Base-by-base conservation (phyloP, 148 eudicot genomes). In the Amaranthus hypochondriacus region DNA sequence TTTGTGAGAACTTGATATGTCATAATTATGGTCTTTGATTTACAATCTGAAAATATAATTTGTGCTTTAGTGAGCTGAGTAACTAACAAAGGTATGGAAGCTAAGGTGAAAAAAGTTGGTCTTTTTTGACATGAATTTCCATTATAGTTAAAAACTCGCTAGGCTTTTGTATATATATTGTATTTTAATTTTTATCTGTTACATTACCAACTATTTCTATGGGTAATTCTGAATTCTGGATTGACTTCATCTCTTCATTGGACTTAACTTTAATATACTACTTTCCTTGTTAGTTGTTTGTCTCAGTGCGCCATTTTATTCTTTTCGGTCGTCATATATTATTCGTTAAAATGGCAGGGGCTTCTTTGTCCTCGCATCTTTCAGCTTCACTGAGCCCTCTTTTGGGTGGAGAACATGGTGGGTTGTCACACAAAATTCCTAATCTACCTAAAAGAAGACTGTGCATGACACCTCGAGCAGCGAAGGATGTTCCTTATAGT, bases 401-500 rank as follows among this genome's bases (percentile, higher is more conserved):
- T 42, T 81, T 88, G 48, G 79, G 76, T 48, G 86, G 93, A 12
- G 81, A 84, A 69, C 73, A 75, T 7, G 84, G 87, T 46, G 80
- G 83, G 65, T 80, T 84, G 61, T 80, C 46, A 12, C 48, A 46
- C 49, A 63, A 77, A 8, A 78, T 86, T 15, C 84, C 90, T 43
- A 71, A 42, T 11, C 57, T 85, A 55, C 84, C 86, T 12, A 73
- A 62, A n/a, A 73, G 73, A 48, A 8, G 28, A 18, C 14, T 2
- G 4, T 15, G 9, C 61, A 65, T 75, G 54, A 67, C 68, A 63
- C 82, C 87, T 62, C 81, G 82, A 80, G 92, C 97, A 68, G 76
- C 92, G 9, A 88, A 86, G 51, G 94, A 89, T 57, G 86, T 81
- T 58, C 92, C 96, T 3, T 79, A 56, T 70, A 86, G 90, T 68